Percentiles rank a stretch among this genome's conserved stretches.
Conservation (phyloP, 805 yeast species). For the Lipomyces starkeyi region DNA sequence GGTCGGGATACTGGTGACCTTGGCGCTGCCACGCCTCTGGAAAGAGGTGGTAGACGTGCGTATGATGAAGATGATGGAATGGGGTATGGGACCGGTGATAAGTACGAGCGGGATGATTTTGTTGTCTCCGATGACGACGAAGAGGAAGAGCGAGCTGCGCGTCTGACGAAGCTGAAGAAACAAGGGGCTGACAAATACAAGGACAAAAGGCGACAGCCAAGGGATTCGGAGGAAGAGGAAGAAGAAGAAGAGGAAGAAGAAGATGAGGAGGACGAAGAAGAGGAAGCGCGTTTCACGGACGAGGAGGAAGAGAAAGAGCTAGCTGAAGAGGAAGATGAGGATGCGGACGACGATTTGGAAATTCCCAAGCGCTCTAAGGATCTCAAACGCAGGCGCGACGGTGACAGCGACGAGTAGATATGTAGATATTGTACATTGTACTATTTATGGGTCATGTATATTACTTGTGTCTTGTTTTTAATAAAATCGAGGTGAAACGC, state of each 20-base stretch:
- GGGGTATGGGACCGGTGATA: slow-evolving; percentile 41
- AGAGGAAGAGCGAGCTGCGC: slow-evolving; percentile 44
- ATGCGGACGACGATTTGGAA: slow-evolving; percentile 24
- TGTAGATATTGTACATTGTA: neutral
- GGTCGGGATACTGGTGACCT: slow-evolving; percentile 22
- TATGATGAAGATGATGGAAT: slow-evolving; percentile 35
- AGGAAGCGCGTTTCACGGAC: slow-evolving; percentile 42
- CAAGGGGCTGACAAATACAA: slow-evolving; percentile 41
- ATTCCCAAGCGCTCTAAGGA: slow-evolving; percentile 23
- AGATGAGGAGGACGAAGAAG: slow-evolving; percentile 37
- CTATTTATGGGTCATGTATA: neutral
- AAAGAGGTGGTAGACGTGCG: slow-evolving; percentile 5
- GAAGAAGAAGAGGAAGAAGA: slow-evolving; percentile 40
- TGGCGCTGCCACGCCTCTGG: slow-evolving; percentile 13
- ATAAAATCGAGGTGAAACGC: neutral
- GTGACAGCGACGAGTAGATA: neutral
- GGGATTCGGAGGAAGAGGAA: slow-evolving; percentile 43
- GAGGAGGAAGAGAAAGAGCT: slow-evolving; percentile 38
- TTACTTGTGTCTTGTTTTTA: neutral
- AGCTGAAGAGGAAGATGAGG: slow-evolving; percentile 10
- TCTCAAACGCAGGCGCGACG: slow-evolving; percentile 21
- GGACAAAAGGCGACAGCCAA: slow-evolving; percentile 27
- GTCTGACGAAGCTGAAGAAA: slow-evolving; percentile 44
- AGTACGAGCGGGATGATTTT: slow-evolving; percentile 49
- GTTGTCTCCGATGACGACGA: slow-evolving; percentile 45